Evolutionary conservation across 176 grass and related monocot species (phyloP).

Genomic region (Musa itinerans): DNA sequence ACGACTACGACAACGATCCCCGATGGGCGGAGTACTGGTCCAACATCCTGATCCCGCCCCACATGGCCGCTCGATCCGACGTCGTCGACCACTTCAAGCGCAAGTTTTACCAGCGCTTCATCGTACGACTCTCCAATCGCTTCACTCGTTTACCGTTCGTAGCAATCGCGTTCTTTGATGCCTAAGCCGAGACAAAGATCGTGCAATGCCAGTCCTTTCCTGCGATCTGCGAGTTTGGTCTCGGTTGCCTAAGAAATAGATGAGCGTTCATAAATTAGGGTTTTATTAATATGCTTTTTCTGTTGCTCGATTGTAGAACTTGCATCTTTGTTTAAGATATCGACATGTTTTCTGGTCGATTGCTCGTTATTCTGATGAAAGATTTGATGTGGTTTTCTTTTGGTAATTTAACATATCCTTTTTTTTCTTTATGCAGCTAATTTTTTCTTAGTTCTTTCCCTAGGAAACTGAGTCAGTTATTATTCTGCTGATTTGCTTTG

Average conservation of each 20-base stretch:
- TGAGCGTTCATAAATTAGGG: not conserved
- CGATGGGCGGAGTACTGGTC: conserved; percentile 45
- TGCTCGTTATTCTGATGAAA: too few relatives aligned
- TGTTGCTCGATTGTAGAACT: too few relatives aligned
- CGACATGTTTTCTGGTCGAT: too few relatives aligned
- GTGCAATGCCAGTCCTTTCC: not conserved
- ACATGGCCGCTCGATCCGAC: conserved; percentile 63
- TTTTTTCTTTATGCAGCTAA: too few relatives aligned
- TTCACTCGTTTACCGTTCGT: not conserved
- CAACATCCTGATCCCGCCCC: conserved; percentile 34
- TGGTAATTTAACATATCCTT: too few relatives aligned
- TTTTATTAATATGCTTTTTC: not conserved
- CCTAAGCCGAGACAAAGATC: not conserved
- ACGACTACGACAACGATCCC: conserved; percentile 51
- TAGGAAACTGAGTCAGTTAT: too few relatives aligned
- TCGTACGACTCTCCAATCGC: conserved; percentile 15
- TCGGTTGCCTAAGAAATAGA: not conserved
- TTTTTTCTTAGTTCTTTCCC: too few relatives aligned
- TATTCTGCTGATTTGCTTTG: not conserved
- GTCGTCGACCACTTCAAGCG: conserved; percentile 62
- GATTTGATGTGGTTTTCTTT: too few relatives aligned
- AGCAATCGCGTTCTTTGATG: not conserved
- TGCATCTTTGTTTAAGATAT: too few relatives aligned
- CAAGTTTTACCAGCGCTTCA: conserved; percentile 73
- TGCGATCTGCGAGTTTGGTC: not conserved